Evolutionary conservation across 768 basidiomycete species (phyloP).

Genomic region (Tylopilus balloui): DNA sequence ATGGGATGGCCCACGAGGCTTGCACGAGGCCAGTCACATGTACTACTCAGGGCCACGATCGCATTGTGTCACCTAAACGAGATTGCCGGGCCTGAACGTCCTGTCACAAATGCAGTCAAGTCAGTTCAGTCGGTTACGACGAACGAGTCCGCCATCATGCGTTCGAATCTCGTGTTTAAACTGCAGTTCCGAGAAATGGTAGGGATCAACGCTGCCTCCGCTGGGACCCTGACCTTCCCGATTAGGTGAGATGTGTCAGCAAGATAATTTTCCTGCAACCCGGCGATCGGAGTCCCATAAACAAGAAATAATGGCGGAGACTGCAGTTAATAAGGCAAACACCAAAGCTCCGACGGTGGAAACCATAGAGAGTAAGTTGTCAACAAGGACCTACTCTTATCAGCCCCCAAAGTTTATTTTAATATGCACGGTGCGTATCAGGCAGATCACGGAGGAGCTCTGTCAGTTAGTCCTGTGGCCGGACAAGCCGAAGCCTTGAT

Average conservation of each 20-base stretch:
- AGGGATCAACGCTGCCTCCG: not conserved
- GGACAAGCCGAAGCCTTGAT: slow-evolving; percentile 37
- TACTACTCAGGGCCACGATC: not conserved
- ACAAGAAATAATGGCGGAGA: slow-evolving; percentile 1
- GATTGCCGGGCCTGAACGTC: not conserved
- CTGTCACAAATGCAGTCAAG: not conserved
- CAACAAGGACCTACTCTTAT: not conserved
- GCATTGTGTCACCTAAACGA: too few species aligned
- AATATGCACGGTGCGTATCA: slow-evolving; percentile 18
- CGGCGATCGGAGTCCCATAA: slow-evolving; percentile 1
- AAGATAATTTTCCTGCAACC: not conserved
- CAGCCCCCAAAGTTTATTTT: not conserved
- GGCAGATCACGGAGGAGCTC: slow-evolving; percentile 39
- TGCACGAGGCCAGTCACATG: too few species aligned
- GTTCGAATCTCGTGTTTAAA: not conserved
- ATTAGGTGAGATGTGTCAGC: slow-evolving; percentile 4
- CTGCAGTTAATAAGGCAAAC: slow-evolving; percentile 5
- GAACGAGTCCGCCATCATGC: not conserved
- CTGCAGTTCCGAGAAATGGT: not conserved
- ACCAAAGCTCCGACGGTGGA: not conserved
- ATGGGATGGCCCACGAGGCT: slow-evolving; percentile 2
- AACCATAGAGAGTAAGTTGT: slow-evolving; percentile 13
- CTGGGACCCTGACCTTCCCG: not conserved
- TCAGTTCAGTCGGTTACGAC: not conserved
- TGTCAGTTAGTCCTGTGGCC: slow-evolving; percentile 61